Percentiles rank a stretch among this genome's conserved stretches.
These are phyloP conservation scores for Hemerocallis citrina DNA, from an alignment of 106 monocot species.

Conservation along the genomic window DNA sequence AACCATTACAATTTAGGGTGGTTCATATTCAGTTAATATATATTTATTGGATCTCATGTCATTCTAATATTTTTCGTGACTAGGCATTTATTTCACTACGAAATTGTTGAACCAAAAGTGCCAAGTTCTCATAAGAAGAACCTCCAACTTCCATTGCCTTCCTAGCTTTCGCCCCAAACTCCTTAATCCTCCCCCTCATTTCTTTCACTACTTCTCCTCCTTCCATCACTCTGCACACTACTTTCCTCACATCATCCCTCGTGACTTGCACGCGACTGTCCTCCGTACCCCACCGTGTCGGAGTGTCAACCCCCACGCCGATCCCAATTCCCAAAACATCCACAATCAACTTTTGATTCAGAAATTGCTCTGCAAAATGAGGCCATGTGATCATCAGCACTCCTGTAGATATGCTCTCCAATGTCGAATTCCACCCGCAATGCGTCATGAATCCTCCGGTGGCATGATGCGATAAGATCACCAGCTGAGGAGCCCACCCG, in stretches of 20 bases:
- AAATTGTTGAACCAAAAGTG: background rate
- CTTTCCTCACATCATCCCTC: slow-evolving; percentile 5
- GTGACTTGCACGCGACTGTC: background rate
- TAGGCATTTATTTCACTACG: background rate
- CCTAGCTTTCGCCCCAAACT: slow-evolving; percentile 10
- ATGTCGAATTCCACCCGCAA: slow-evolving; percentile 19
- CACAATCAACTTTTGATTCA: slow-evolving; percentile 15
- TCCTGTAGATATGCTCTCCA: background rate
- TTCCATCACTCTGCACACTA: slow-evolving; percentile 1
- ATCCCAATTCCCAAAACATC: slow-evolving; percentile 11
- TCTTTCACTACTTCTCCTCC: background rate
- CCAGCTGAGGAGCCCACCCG: slow-evolving; percentile 21
- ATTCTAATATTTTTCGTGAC: no score
- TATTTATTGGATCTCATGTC: no score
- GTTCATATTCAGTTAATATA: no score
- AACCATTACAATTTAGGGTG: no score
- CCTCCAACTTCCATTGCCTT: slow-evolving; percentile 7
- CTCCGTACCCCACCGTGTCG: background rate
- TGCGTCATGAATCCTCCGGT: slow-evolving; percentile 21
- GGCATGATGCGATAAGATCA: slow-evolving; percentile 18
- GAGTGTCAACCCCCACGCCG: slow-evolving; percentile 8
- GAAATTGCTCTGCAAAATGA: slow-evolving; percentile 10
- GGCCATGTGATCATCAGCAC: slow-evolving; percentile 20
- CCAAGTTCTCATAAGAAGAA: slow-evolving; percentile 8
- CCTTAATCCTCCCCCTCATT: slow-evolving; percentile 6